phyloP scores from a whole-genome alignment of 2,329 filamentous ascomycete genomes.

The Davidsoniella neocaledoniae region DNA sequence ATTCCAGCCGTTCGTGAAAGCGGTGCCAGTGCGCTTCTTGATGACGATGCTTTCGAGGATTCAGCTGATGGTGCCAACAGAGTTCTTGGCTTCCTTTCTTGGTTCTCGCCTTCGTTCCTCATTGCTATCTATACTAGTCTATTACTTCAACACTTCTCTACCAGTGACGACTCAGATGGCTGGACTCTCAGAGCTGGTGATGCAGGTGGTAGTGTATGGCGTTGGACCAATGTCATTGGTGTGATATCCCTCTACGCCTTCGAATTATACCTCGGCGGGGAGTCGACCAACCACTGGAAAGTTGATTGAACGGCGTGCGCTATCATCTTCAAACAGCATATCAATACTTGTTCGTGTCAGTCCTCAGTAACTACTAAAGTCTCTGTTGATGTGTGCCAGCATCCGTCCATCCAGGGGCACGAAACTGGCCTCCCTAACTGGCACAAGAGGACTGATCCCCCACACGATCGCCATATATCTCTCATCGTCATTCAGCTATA shows the following conservation, averaged over 20 bases:
- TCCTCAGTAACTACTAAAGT: too few species aligned
- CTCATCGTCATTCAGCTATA: too few species aligned
- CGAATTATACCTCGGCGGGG: slow-evolving; percentile 73
- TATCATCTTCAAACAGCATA: too few species aligned
- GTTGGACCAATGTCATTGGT: slow-evolving; percentile 80
- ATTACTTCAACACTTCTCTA: slow-evolving; percentile 86
- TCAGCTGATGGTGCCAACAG: slow-evolving; percentile 58
- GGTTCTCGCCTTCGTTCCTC: slow-evolving; percentile 87
- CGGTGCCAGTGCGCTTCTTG: slow-evolving; percentile 64
- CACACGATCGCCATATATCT: background rate
- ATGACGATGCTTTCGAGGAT: slow-evolving; percentile 75
- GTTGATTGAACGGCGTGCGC: slow-evolving; percentile 45
- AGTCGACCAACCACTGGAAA: slow-evolving; percentile 90
- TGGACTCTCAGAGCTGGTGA: slow-evolving; percentile 79
- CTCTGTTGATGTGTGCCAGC: too few species aligned
- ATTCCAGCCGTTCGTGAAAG: slow-evolving; percentile 85
- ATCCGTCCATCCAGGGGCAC: background rate
- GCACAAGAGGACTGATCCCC: too few species aligned
- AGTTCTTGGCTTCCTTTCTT: slow-evolving; percentile 68
- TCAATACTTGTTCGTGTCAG: too few species aligned
- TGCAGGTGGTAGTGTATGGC: slow-evolving; percentile 70
- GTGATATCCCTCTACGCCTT: slow-evolving; percentile 85
- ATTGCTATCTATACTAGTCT: slow-evolving; percentile 94
- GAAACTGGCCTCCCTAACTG: background rate
- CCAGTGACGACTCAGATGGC: slow-evolving; percentile 51